Evolutionary conservation across 805 yeast species (phyloP).

Genomic region (Candida fluviatilis): DNA sequence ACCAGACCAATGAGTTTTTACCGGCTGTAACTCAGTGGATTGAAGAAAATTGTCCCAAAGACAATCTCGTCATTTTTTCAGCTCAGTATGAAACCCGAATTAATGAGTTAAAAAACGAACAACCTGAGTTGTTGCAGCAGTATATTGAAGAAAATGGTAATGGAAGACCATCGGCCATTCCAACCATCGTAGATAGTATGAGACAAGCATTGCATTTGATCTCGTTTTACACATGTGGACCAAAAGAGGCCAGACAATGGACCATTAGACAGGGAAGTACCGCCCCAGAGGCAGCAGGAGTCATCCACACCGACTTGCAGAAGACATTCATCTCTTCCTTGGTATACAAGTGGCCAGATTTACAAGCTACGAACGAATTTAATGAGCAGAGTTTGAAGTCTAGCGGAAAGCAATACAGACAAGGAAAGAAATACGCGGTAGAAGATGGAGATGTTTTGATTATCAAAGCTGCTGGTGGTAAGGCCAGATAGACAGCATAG

Average conservation of each 20-base stretch:
- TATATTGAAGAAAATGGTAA: conserved; percentile 26
- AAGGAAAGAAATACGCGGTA: conserved; percentile 75
- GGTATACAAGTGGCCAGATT: conserved; percentile 64
- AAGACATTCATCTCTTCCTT: conserved; percentile 78
- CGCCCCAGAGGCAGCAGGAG: conserved; percentile 89
- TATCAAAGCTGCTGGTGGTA: conserved; percentile 70
- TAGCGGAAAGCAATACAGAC: conserved; percentile 55
- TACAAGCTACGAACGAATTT: conserved; percentile 31
- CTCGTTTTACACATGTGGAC: conserved; percentile 86
- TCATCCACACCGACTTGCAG: conserved; percentile 81
- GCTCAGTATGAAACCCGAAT: conserved; percentile 46
- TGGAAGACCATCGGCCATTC: conserved; percentile 43
- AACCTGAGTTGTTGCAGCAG: conserved; percentile 11
- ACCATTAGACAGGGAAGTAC: conserved; percentile 68
- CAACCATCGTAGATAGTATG: conserved; percentile 62
- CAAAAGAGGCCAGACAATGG: conserved; percentile 86
- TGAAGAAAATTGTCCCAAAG: conserved; percentile 57
- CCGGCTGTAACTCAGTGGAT: conserved; percentile 62
- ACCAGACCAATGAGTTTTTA: conserved; percentile 48
- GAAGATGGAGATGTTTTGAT: conserved; percentile 82
- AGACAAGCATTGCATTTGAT: conserved; percentile 65
- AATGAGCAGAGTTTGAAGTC: conserved; percentile 50
- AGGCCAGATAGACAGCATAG: conserved; percentile 16
- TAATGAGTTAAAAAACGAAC: conserved; percentile 22
- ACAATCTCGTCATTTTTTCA: conserved; percentile 33